Conservation (phyloP, 495 filamentous ascomycete genomes). For the Acidomyces sp. region DNA sequence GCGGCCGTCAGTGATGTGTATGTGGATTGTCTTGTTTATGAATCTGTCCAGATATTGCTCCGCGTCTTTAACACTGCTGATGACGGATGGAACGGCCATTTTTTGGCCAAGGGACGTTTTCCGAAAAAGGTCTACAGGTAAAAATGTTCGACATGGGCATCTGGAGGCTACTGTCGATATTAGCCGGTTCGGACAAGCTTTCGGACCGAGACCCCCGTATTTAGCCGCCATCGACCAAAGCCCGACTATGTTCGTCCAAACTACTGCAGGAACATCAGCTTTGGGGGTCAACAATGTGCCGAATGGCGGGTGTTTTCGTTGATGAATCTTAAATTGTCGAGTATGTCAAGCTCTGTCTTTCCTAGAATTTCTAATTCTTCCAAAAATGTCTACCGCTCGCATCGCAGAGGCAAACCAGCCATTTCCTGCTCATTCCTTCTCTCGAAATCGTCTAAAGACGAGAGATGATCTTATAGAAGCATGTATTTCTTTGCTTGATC, state of each 20-base stretch:
- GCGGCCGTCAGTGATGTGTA: conserved; percentile 70
- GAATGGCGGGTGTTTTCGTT: background rate
- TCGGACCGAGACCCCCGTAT: too few relatives aligned
- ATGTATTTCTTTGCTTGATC: conserved; percentile 28
- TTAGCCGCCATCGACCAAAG: too few relatives aligned
- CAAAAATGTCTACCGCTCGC: conserved; percentile 10
- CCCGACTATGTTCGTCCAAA: too few relatives aligned
- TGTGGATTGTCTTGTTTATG: conserved; percentile 56
- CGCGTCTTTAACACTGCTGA: too few relatives aligned
- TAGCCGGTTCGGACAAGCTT: too few relatives aligned
- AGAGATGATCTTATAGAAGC: conserved; percentile 26
- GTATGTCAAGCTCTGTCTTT: background rate
- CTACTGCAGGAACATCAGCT: background rate
- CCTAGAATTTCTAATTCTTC: background rate
- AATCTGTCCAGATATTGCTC: conserved; percentile 26
- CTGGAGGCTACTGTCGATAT: too few relatives aligned
- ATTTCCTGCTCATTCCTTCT: conserved; percentile 24
- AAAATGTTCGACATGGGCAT: too few relatives aligned
- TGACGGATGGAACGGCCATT: too few relatives aligned
- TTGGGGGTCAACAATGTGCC: background rate
- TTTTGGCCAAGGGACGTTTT: too few relatives aligned
- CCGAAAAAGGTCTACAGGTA: too few relatives aligned
- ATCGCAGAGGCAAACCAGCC: conserved; percentile 17
- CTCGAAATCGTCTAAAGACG: conserved; percentile 25
- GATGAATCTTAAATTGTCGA: too few relatives aligned